A percentile compares a stretch with the other conserved stretches of the same genome.
Evolutionary conservation across 495 filamentous ascomycete species (phyloP).

Genomic region (Daldinia caldariorum): DNA sequence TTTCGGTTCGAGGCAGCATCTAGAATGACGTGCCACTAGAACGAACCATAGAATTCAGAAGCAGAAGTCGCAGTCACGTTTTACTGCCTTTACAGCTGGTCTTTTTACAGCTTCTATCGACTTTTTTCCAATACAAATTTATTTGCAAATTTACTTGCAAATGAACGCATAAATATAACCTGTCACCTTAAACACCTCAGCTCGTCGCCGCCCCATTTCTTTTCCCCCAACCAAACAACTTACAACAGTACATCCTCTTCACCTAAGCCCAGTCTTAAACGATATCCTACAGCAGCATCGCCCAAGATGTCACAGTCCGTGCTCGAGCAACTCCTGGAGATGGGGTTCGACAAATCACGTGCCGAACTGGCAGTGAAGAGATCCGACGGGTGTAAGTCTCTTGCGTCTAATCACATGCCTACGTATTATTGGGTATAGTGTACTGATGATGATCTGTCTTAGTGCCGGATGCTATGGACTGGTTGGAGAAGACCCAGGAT

Average conservation of each 20-base stretch:
- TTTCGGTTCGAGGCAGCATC: slow-evolving; percentile 40
- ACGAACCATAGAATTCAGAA: neutral
- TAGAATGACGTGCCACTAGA: slow-evolving; percentile 43
- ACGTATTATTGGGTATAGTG: slow-evolving; percentile 14
- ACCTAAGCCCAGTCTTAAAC: slow-evolving; percentile 14
- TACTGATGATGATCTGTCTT: slow-evolving; percentile 41
- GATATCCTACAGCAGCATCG: slow-evolving; percentile 22
- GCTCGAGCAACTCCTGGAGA: slow-evolving; percentile 84
- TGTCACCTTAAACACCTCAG: neutral
- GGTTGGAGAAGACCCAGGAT: slow-evolving; percentile 85
- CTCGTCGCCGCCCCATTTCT: slow-evolving; percentile 19
- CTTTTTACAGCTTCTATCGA: slow-evolving; percentile 2
- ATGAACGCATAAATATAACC: neutral
- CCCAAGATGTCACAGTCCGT: slow-evolving; percentile 72
- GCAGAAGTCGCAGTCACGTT: neutral
- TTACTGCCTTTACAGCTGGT: slow-evolving; percentile 5
- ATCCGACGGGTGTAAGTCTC: slow-evolving; percentile 73
- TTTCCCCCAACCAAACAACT: slow-evolving; percentile 31
- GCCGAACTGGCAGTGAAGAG: slow-evolving; percentile 84
- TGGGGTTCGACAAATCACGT: slow-evolving; percentile 89
- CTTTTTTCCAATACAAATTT: too few species aligned
- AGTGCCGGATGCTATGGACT: slow-evolving; percentile 92
- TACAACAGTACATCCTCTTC: slow-evolving; percentile 27
- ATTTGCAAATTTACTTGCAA: neutral
- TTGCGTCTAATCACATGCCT: slow-evolving; percentile 1